A percentile compares a stretch with the other conserved stretches of the same genome.
phyloP scores from a whole-genome alignment of 768 basidiomycete species.

The Panaeolus cyanescens region DNA sequence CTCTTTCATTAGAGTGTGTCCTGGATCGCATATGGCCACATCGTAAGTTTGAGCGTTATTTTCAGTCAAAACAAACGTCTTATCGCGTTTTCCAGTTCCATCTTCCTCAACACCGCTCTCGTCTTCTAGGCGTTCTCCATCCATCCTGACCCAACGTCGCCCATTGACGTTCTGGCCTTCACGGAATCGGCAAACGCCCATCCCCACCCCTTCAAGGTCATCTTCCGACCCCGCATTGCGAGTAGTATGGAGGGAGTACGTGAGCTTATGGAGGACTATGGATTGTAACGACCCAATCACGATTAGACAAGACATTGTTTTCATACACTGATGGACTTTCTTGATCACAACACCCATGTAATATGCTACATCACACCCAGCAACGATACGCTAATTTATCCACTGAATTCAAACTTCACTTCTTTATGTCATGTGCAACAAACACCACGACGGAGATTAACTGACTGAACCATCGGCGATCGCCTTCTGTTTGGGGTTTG shows the following conservation, averaged over 20 bases:
- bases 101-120: constrained; percentile 67
- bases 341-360: neutral
- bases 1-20: constrained; percentile 50
- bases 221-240: constrained; percentile 46
- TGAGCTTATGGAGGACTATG: neutral
- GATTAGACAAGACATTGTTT: neutral
- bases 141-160: constrained; percentile 45
- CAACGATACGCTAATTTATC: neutral
- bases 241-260: neutral
- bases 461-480: too few relatives aligned
- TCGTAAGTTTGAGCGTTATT: constrained; percentile 29
- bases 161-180: constrained; percentile 64
- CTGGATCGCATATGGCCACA: constrained; percentile 62
- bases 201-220: constrained; percentile 60
- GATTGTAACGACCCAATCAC: neutral
- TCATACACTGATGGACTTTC: neutral
- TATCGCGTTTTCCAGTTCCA: constrained; percentile 38
- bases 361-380: neutral
- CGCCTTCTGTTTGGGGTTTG: too few relatives aligned
- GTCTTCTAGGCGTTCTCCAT: constrained; percentile 69
- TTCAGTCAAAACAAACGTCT: neutral
- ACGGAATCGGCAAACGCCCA: constrained; percentile 65
- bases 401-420: too few relatives aligned
- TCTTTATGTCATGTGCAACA: too few relatives aligned
- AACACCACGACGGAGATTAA: neutral